These are phyloP conservation scores for Malus hybrid DNA, from an alignment of 331 rosid species.

Conservation along the genomic window DNA sequence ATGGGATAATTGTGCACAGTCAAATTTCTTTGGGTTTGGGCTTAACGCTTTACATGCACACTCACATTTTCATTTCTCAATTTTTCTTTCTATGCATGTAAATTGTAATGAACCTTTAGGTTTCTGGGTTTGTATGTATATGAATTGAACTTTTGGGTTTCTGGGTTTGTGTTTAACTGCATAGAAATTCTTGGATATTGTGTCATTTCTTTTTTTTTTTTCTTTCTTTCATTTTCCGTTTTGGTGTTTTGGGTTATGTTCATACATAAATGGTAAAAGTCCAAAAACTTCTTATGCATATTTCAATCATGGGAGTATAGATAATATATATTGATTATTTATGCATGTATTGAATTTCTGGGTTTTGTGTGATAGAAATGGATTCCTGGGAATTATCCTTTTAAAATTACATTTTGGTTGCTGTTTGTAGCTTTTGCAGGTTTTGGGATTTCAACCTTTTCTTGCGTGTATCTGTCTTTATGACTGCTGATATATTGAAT, in stretches of 20 bases:
- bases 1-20: no score
- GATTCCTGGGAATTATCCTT: neutral
- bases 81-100: neutral
- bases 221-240: neutral
- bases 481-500: neutral
- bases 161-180: neutral
- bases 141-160: neutral
- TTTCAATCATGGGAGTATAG: neutral
- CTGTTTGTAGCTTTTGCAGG: neutral
- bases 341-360: neutral
- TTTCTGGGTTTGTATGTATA: neutral
- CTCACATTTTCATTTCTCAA: neutral
- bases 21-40: no score
- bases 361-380: neutral
- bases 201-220: neutral
- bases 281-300: neutral
- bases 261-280: neutral
- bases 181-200: neutral
- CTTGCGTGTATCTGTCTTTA: neutral
- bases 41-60: neutral
- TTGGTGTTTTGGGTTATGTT: neutral
- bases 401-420: neutral
- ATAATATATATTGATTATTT: neutral
- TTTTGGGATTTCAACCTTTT: neutral
- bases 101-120: neutral